These are phyloP conservation scores for Leishmania martiniquensis DNA, from an alignment of 208 protist genomes.

Conservation along the genomic window DNA sequence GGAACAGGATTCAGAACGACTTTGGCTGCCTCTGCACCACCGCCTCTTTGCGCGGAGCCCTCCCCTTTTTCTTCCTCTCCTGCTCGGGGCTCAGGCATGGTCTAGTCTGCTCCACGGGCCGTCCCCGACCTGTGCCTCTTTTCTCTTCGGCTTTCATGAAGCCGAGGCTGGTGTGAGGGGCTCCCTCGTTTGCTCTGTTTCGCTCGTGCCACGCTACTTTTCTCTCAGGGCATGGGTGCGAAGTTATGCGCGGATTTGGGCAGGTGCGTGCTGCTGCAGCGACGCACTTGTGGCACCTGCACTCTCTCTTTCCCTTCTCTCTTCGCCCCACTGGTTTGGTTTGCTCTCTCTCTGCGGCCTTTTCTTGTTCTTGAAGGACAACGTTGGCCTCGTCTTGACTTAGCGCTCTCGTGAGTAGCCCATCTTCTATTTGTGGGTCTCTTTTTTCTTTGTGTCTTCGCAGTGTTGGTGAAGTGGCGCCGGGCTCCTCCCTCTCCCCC, in stretches of 20 bases:
- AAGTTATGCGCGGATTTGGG: not conserved
- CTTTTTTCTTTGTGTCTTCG: constrained; percentile 5
- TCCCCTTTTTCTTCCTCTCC: not conserved
- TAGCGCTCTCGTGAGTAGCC: too few species aligned
- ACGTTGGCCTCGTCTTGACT: not conserved
- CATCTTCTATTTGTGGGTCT: constrained; percentile 6
- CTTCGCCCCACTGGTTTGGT: not conserved
- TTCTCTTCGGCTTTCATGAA: too few species aligned
- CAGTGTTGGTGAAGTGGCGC: not conserved
- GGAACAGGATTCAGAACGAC: too few species aligned
- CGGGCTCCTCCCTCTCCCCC: not conserved
- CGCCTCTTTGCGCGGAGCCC: too few species aligned
- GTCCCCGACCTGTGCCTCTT: not conserved
- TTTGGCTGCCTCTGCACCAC: too few species aligned
- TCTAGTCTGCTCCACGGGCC: not conserved
- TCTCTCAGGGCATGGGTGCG: constrained; percentile 2
- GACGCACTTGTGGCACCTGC: not conserved
- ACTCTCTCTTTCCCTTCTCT: not conserved
- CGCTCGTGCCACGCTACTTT: not conserved
- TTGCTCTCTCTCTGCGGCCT: not conserved
- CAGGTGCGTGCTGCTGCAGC: not conserved
- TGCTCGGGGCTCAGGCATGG: not conserved
- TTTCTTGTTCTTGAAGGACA: not conserved
- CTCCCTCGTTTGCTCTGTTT: not conserved
- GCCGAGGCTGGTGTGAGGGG: not conserved